Evolutionary conservation across 2,329 filamentous ascomycete genomes (phyloP).

Genomic region (Hypoxylon sp.): DNA sequence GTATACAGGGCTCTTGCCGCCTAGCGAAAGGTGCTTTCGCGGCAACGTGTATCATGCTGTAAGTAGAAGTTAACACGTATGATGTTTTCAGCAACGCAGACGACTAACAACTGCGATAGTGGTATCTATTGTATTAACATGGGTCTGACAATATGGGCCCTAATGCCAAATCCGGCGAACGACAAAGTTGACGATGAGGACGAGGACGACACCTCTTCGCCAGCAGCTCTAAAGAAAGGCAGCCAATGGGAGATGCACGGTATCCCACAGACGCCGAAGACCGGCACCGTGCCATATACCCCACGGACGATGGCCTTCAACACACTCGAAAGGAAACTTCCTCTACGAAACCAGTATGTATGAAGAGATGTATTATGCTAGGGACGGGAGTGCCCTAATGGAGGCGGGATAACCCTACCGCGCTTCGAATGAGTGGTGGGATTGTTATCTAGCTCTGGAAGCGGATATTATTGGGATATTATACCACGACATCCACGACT

Average conservation of each 20-base stretch:
- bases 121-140: slow-evolving; percentile 73
- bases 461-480: slow-evolving; percentile 29
- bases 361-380: slow-evolving; percentile 10
- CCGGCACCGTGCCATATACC: slow-evolving; percentile 67
- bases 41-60: slow-evolving; percentile 77
- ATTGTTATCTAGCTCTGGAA: slow-evolving; percentile 37
- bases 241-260: slow-evolving; percentile 72
- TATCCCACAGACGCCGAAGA: slow-evolving; percentile 59
- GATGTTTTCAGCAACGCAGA: not conserved
- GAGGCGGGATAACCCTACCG: slow-evolving; percentile 19
- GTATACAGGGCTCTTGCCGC: slow-evolving; percentile 72
- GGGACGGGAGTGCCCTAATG: not conserved
- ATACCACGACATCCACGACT: slow-evolving; percentile 15
- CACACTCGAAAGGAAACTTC: slow-evolving; percentile 71
- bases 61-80: slow-evolving; percentile 54
- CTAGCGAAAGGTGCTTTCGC: slow-evolving; percentile 79
- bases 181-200: slow-evolving; percentile 63
- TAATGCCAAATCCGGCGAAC: slow-evolving; percentile 70
- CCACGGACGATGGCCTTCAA: slow-evolving; percentile 79
- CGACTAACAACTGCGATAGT: slow-evolving; percentile 57
- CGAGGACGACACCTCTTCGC: slow-evolving; percentile 56
- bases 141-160: slow-evolving; percentile 70
- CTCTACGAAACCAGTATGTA: slow-evolving; percentile 60
- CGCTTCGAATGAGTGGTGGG: slow-evolving; percentile 13
- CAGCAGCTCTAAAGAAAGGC: slow-evolving; percentile 59